Conservation (phyloP, 306 rosid species). For the Phaseolus lunatus region DNA sequence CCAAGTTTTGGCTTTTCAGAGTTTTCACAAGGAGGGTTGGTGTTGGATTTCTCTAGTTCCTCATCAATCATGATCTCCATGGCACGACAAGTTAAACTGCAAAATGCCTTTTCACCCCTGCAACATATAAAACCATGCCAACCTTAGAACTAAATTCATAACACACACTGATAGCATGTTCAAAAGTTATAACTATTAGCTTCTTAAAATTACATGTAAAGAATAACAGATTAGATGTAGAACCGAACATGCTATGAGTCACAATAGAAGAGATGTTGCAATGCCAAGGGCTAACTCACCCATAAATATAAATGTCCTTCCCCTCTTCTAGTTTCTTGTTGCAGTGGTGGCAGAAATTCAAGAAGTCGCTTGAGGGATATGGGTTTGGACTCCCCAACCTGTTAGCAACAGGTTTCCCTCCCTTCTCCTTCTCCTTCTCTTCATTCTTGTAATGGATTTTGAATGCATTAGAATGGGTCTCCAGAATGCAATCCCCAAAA, state of each 20-base stretch:
- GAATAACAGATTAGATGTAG: neutral
- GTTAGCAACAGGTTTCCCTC: conserved; percentile 1
- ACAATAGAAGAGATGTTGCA: conserved; percentile 14
- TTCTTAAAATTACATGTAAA: too few species aligned
- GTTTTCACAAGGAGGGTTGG: conserved; percentile 41
- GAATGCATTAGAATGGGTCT: conserved; percentile 54
- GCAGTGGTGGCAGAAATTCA: conserved; percentile 79
- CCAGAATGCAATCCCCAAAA: conserved; percentile 86
- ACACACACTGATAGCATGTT: neutral
- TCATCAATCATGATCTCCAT: conserved; percentile 80
- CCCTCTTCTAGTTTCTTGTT: conserved; percentile 79
- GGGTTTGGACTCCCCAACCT: conserved; percentile 44
- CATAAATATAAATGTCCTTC: conserved; percentile 86
- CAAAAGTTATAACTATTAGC: too few species aligned
- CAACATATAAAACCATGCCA: conserved; percentile 38
- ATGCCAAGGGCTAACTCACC: conserved; percentile 52
- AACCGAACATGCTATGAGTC: neutral
- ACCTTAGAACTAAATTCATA: conserved; percentile 10
- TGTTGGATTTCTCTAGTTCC: conserved; percentile 59
- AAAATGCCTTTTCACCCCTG: conserved; percentile 93
- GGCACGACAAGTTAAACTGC: conserved; percentile 80
- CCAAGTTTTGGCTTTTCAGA: conserved; percentile 50
- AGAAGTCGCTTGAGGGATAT: conserved; percentile 63
- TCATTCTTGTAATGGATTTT: conserved; percentile 52
- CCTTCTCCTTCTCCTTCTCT: conserved; percentile 55